Conservation (phyloP, 768 basidiomycete species). For the Trichaptum fuscoviolaceum region DNA sequence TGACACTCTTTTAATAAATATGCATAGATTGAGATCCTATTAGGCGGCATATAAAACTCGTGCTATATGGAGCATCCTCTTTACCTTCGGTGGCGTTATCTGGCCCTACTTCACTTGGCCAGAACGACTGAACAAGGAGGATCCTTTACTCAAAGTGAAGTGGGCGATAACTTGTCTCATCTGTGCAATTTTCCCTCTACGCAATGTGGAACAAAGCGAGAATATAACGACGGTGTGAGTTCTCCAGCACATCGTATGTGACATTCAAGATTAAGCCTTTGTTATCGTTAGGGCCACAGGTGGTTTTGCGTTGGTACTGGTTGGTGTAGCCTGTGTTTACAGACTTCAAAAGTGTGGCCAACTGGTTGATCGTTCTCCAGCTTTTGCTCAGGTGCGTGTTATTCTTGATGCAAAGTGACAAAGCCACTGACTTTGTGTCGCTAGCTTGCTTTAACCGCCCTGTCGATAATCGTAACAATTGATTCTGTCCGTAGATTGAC, state of each 20-base stretch:
- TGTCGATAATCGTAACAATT: conserved; percentile 48
- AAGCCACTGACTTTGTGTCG: background rate
- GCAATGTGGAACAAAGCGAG: conserved; percentile 70
- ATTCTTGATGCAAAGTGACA: background rate
- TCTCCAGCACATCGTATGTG: background rate
- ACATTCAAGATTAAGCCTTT: background rate
- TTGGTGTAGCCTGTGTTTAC: conserved; percentile 23
- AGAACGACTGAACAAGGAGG: conserved; percentile 20
- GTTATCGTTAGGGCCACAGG: conserved; percentile 36
- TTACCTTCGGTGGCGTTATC: conserved; percentile 48
- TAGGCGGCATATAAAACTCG: conserved; percentile 71
- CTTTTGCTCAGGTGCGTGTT: background rate
- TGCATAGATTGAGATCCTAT: conserved; percentile 5
- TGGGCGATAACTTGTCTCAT: conserved; percentile 51
- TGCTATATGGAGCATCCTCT: conserved; percentile 66
- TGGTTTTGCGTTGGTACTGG: conserved; percentile 38
- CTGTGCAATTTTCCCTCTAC: conserved; percentile 64
- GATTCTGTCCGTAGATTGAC: conserved; percentile 57
- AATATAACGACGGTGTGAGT: conserved; percentile 53
- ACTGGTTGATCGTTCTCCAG: background rate
- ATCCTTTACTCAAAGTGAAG: conserved; percentile 22
- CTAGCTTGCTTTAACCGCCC: conserved; percentile 40
- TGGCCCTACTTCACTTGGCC: conserved; percentile 65
- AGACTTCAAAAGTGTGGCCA: background rate
- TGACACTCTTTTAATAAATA: conserved; percentile 12